Evolutionary conservation across 2,329 filamentous ascomycete genomes (phyloP).

Genomic region (Nigrospora oryzae): DNA sequence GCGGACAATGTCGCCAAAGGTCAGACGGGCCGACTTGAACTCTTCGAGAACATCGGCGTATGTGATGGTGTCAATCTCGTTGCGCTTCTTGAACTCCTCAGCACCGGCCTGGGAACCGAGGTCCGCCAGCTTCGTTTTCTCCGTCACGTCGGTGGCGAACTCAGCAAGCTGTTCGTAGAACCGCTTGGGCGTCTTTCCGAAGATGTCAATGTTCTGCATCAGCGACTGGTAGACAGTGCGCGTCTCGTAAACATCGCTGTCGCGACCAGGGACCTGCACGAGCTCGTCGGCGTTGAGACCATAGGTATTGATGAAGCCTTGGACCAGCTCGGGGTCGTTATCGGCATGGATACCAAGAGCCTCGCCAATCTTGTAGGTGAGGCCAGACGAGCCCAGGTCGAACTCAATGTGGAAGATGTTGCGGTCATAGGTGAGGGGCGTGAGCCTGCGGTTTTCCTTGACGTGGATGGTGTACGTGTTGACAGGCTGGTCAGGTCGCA

Average conservation of each 20-base stretch:
- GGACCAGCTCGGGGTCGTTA: constrained; percentile 73
- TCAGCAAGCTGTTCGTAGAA: constrained; percentile 93
- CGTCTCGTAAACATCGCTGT: constrained; percentile 71
- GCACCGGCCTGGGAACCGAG: constrained; percentile 74
- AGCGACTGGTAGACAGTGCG: constrained; percentile 90
- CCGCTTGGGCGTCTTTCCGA: constrained; percentile 91
- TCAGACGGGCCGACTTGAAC: constrained; percentile 80
- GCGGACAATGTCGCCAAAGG: constrained; percentile 79
- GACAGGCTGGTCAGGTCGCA: constrained; percentile 78
- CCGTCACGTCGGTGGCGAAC: constrained; percentile 72
- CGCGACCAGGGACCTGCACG: constrained; percentile 84
- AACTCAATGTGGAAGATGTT: constrained; percentile 99
- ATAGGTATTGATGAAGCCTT: constrained; percentile 84
- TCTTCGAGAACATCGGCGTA: constrained; percentile 87
- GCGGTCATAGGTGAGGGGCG: constrained; percentile 80
- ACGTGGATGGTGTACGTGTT: constrained; percentile 85
- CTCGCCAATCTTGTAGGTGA: constrained; percentile 96
- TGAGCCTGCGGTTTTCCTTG: constrained; percentile 91
- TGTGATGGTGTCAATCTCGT: constrained; percentile 84
- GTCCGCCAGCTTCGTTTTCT: constrained; percentile 71
- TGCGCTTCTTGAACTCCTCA: constrained; percentile 83
- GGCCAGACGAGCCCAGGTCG: constrained; percentile 80
- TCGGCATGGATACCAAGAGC: constrained; percentile 93
- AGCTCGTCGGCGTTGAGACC: constrained; percentile 74
- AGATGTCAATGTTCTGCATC: constrained; percentile 89